These are phyloP conservation scores for Kockovaella imperatae DNA, from an alignment of 768 basidiomycete species.

Conservation along the genomic window DNA sequence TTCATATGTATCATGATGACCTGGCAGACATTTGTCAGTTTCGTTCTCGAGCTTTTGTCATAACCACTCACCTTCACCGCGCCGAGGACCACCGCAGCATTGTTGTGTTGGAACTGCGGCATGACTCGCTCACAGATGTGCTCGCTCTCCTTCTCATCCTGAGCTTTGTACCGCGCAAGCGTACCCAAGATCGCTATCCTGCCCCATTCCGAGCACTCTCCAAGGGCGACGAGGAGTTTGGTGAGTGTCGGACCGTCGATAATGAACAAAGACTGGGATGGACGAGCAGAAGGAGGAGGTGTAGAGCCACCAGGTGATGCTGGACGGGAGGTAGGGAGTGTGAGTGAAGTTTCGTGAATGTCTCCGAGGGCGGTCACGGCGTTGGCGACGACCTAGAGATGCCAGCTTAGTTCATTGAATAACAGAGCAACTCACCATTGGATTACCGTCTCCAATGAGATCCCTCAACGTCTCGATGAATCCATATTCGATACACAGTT, in stretches of 20 bases:
- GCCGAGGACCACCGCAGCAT: slow-evolving; percentile 90
- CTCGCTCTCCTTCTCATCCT: slow-evolving; percentile 90
- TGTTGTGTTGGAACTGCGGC: slow-evolving; percentile 96
- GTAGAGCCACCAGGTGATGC: slow-evolving; percentile 19
- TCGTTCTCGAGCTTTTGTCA: neutral
- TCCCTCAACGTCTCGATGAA: slow-evolving; percentile 82
- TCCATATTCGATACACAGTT: slow-evolving; percentile 87
- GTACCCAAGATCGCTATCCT: slow-evolving; percentile 86
- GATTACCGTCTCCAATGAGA: slow-evolving; percentile 91
- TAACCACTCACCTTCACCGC: slow-evolving; percentile 68
- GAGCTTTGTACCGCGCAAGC: slow-evolving; percentile 69
- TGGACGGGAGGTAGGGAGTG: slow-evolving; percentile 16
- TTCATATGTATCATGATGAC: slow-evolving; percentile 98
- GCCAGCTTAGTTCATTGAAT: slow-evolving; percentile 1
- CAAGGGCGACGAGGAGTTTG: slow-evolving; percentile 87
- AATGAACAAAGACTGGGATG: slow-evolving; percentile 57
- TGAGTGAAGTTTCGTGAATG: slow-evolving; percentile 62
- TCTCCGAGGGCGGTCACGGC: slow-evolving; percentile 88
- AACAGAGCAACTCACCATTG: slow-evolving; percentile 62
- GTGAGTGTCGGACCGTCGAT: slow-evolving; percentile 76
- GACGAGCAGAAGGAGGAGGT: slow-evolving; percentile 25
- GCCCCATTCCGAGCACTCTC: slow-evolving; percentile 99
- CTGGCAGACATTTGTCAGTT: slow-evolving; percentile 48
- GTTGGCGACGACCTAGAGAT: slow-evolving; percentile 81
- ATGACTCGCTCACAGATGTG: slow-evolving; percentile 98